Conservation (phyloP, 805 yeast species). For the Kluyveromyces aestuarii region DNA sequence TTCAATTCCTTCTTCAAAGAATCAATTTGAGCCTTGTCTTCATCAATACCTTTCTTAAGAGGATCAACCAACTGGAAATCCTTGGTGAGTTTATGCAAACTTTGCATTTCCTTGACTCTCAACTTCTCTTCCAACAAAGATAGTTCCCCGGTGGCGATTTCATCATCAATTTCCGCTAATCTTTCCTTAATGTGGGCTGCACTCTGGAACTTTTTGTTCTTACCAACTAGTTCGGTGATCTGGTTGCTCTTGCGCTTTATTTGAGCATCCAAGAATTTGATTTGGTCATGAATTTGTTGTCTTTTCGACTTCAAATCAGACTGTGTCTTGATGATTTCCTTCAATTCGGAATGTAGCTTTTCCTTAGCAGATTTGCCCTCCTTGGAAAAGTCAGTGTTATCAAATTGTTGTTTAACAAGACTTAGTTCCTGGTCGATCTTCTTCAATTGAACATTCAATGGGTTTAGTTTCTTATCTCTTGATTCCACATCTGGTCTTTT, state of each 20-base stretch:
- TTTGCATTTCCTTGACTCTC: constrained; percentile 73
- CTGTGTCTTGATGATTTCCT: constrained; percentile 37
- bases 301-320: constrained; percentile 39
- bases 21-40: constrained; percentile 64
- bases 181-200: constrained; percentile 62
- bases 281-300: constrained; percentile 47
- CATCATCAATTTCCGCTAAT: constrained; percentile 56
- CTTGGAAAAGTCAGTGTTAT: constrained; percentile 38
- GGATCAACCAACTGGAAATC: constrained; percentile 67
- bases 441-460: constrained; percentile 51
- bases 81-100: constrained; percentile 71
- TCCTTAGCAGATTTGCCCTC: constrained; percentile 43
- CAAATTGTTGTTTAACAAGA: constrained; percentile 46
- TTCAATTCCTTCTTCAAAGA: constrained; percentile 63
- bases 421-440: constrained; percentile 47
- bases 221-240: constrained; percentile 42
- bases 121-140: constrained; percentile 88
- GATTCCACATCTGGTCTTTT: constrained; percentile 67
- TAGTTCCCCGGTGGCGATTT: constrained; percentile 69
- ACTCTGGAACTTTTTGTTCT: constrained; percentile 52
- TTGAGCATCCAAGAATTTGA: constrained; percentile 57
- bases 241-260: constrained; percentile 71
- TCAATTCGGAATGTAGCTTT: constrained; percentile 41
- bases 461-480: constrained; percentile 49
- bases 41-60: constrained; percentile 71